Percentiles rank a stretch among this genome's conserved stretches.
These are phyloP conservation scores for Diaporthe aspalathi DNA, from an alignment of 2,329 filamentous ascomycete genomes.

Conservation along the genomic window DNA sequence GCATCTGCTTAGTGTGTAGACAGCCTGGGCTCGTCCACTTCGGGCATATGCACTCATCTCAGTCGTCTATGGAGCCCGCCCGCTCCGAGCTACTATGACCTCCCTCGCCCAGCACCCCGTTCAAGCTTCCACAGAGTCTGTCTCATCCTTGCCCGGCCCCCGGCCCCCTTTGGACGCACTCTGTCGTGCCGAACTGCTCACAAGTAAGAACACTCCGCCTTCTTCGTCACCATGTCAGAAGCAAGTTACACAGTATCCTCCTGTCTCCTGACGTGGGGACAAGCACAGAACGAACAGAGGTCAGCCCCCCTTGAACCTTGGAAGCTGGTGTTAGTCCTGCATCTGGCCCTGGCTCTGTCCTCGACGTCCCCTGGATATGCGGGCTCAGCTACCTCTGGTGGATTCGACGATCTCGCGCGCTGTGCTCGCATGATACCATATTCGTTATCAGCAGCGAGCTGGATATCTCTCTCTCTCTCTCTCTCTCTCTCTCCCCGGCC, in stretches of 20 bases:
- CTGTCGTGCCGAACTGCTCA: background rate
- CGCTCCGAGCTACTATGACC: conserved; percentile 9
- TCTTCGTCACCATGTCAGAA: conserved; percentile 20
- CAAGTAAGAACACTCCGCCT: background rate
- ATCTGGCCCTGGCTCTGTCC: conserved; percentile 8
- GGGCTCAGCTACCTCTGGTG: conserved; percentile 9
- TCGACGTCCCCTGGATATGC: conserved; percentile 1
- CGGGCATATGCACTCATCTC: too few relatives aligned
- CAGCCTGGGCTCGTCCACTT: background rate
- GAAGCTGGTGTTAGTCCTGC: background rate
- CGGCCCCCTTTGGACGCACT: background rate
- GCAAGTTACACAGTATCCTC: background rate
- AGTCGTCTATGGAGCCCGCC: conserved; percentile 6
- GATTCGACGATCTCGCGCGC: conserved; percentile 8
- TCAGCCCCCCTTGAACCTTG: conserved; percentile 3
- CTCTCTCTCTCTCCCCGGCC: too few relatives aligned
- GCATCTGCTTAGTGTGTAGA: conserved; percentile 3
- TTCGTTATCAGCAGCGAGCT: conserved; percentile 27
- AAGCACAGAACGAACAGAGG: background rate
- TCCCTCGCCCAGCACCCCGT: conserved; percentile 7
- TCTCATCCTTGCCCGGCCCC: conserved; percentile 4
- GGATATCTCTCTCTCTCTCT: too few relatives aligned
- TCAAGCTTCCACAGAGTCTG: conserved; percentile 20
- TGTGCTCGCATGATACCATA: conserved; percentile 15
- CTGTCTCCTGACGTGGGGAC: background rate